phyloP scores from a whole-genome alignment of 441 rosid genomes.

The Syzygium malaccense region DNA sequence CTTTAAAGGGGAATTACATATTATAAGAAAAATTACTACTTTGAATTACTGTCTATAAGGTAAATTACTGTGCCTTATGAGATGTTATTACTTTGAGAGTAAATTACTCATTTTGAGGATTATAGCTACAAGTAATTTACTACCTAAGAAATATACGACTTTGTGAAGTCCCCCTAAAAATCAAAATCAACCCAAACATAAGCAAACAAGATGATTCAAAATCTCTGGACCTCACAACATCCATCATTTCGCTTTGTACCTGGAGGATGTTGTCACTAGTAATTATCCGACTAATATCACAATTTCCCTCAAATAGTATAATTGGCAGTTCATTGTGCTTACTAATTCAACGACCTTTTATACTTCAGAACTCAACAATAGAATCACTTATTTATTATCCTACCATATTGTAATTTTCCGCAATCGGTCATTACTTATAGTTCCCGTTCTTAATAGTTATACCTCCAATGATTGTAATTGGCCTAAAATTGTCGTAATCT shows the following conservation, averaged over 20 bases:
- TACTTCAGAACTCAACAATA: not conserved
- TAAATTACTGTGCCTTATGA: not conserved
- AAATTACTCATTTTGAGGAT: not conserved
- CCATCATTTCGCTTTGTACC: not conserved
- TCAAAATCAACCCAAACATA: not conserved
- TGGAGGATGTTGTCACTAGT: not conserved
- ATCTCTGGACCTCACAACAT: not conserved
- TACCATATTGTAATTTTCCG: not conserved
- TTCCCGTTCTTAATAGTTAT: not conserved
- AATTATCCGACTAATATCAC: not conserved
- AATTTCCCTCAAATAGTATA: not conserved
- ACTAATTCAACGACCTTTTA: not conserved
- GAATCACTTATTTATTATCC: not conserved
- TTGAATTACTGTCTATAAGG: not conserved
- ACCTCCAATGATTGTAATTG: not conserved
- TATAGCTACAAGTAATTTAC: not conserved
- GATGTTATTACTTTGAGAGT: not conserved
- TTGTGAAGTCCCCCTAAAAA: not conserved
- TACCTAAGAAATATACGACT: not conserved
- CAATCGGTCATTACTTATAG: not conserved
- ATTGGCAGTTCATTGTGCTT: rapidly evolving
- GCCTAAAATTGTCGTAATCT: not conserved
- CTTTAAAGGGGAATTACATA: not conserved
- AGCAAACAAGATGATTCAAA: not conserved
- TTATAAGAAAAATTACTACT: not conserved